These are phyloP conservation scores for Leishmania arabica DNA, from an alignment of 208 protist species.

Conservation along the genomic window DNA sequence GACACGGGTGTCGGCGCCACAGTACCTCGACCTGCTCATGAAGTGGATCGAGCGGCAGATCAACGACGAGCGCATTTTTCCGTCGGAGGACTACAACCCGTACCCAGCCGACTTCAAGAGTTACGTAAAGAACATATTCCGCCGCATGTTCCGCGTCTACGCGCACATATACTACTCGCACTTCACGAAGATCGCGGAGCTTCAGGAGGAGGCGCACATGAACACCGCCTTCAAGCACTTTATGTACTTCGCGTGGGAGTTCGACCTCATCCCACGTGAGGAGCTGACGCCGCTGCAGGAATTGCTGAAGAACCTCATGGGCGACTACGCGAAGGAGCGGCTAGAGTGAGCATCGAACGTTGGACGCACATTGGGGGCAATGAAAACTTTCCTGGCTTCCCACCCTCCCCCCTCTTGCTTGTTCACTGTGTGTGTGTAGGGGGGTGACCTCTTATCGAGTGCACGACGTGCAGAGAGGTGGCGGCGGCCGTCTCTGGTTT, in stretches of 20 bases:
- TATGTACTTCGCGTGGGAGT: slow-evolving; percentile 92
- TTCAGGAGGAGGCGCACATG: slow-evolving; percentile 97
- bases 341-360: slow-evolving; percentile 26
- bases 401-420: neutral
- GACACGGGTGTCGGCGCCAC: slow-evolving; percentile 94
- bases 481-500: neutral
- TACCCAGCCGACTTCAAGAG: slow-evolving; percentile 87
- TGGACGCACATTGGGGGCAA: neutral
- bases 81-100: slow-evolving; percentile 90
- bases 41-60: slow-evolving; percentile 97
- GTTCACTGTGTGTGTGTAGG: neutral
- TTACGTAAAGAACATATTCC: slow-evolving; percentile 97
- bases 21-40: slow-evolving; percentile 98
- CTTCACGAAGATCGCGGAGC: slow-evolving; percentile 93
- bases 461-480: too few species aligned
- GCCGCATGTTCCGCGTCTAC: slow-evolving; percentile 98
- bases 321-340: slow-evolving; percentile 76
- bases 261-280: slow-evolving; percentile 81
- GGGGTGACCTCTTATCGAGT: neutral
- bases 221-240: slow-evolving; percentile 97
- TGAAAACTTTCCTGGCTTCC: neutral
- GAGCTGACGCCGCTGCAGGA: slow-evolving; percentile 83
- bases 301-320: slow-evolving; percentile 86
- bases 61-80: slow-evolving; percentile 97
- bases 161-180: slow-evolving; percentile 99